A percentile compares a stretch with the other conserved stretches of the same genome.
These are phyloP conservation scores for Fusarium luffae DNA, from an alignment of 2,329 filamentous ascomycete species.

Conservation along the genomic window DNA sequence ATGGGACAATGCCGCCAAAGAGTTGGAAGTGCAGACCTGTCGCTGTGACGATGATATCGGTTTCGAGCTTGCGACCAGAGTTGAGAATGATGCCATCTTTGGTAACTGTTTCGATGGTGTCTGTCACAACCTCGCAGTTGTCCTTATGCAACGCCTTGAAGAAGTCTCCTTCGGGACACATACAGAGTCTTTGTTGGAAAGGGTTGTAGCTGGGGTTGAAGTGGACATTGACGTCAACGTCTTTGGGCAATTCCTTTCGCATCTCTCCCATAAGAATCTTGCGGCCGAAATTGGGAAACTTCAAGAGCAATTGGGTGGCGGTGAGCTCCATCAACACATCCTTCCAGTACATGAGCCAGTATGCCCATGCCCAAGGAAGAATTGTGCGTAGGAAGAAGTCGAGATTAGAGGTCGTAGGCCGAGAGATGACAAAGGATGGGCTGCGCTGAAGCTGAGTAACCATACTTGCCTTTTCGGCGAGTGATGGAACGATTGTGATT, in stretches of 20 bases:
- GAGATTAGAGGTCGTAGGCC: conserved; percentile 56
- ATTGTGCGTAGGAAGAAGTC: conserved; percentile 53
- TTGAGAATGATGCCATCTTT: conserved; percentile 59
- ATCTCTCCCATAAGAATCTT: conserved; percentile 56
- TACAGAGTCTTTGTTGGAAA: conserved; percentile 80
- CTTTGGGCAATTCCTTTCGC: conserved; percentile 62
- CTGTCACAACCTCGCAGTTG: conserved; percentile 62
- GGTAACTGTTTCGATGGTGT: conserved; percentile 63
- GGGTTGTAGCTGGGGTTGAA: conserved; percentile 74
- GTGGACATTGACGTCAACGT: conserved; percentile 67
- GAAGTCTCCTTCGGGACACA: conserved; percentile 69
- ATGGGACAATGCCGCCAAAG: conserved; percentile 63
- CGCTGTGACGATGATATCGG: conserved; percentile 76
- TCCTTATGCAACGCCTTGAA: conserved; percentile 59
- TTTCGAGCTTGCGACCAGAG: conserved; percentile 62
- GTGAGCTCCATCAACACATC: conserved; percentile 59
- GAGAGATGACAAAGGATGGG: conserved; percentile 74
- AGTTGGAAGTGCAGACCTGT: conserved; percentile 72
- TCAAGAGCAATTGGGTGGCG: conserved; percentile 49
- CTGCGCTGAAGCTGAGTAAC: conserved; percentile 87
- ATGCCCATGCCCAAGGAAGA: conserved; percentile 60
- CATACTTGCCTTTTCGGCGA: conserved; percentile 71
- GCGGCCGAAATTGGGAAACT: conserved; percentile 42
- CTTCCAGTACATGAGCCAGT: conserved; percentile 61
- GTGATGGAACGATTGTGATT: conserved; percentile 77